Evolutionary conservation across 2,329 filamentous ascomycete species (phyloP).

Genomic region (Knoxdaviesia proteae): DNA sequence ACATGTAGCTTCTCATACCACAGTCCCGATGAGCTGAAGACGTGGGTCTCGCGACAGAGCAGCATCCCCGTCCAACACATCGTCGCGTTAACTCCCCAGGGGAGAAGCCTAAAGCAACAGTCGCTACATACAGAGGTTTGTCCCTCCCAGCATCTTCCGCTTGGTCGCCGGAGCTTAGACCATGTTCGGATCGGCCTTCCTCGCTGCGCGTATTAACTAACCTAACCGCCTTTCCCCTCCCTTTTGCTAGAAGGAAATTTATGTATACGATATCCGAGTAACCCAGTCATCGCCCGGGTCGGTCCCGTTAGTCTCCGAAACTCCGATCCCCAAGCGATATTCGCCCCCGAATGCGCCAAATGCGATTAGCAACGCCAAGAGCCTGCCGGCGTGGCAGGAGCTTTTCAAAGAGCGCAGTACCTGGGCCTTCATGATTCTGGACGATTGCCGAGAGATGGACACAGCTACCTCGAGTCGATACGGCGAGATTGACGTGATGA

Average conservation of each 20-base stretch:
- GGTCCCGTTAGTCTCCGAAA: slow-evolving; percentile 23
- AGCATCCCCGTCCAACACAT: slow-evolving; percentile 59
- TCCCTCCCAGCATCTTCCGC: slow-evolving; percentile 5
- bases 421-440: slow-evolving; percentile 56
- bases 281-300: slow-evolving; percentile 33
- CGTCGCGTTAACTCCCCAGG: slow-evolving; percentile 68
- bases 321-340: slow-evolving; percentile 31
- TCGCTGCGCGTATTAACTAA: too few species aligned
- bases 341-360: slow-evolving; percentile 53
- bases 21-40: slow-evolving; percentile 67
- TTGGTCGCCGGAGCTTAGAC: background rate
- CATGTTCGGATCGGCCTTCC: background rate
- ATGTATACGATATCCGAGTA: slow-evolving; percentile 71
- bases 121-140: slow-evolving; percentile 60
- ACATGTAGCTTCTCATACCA: background rate
- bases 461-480: slow-evolving; percentile 42
- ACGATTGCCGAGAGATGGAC: slow-evolving; percentile 47
- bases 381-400: slow-evolving; percentile 71
- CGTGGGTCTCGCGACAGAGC: slow-evolving; percentile 57
- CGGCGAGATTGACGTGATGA: slow-evolving; percentile 53
- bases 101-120: slow-evolving; percentile 66
- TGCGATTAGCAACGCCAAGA: slow-evolving; percentile 57
- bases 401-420: slow-evolving; percentile 61
- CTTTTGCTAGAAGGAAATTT: slow-evolving; percentile 53
- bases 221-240: background rate